Evolutionary conservation across 1,284 basidiomycete species (phyloP).

Genomic region (Erythrobasidium hasegawianum): DNA sequence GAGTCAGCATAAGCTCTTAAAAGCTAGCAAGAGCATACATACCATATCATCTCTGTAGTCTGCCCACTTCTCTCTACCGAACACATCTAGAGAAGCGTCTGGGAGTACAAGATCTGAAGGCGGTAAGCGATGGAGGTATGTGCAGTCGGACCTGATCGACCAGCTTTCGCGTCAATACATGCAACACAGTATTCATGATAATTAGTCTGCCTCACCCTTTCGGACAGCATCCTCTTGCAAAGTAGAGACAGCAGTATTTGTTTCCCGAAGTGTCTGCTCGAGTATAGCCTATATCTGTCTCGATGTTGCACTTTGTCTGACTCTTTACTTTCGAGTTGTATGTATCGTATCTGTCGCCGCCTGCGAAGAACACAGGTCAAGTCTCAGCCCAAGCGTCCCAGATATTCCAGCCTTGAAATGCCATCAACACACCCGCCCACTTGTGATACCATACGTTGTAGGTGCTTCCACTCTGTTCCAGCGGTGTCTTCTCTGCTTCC

Average conservation of each 20-base stretch:
- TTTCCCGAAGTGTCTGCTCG: constrained; percentile 85
- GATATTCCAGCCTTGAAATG: too few relatives aligned
- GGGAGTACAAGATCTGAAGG: constrained; percentile 65
- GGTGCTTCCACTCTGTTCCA: constrained; percentile 70
- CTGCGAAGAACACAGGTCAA: too few relatives aligned
- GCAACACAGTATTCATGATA: too few relatives aligned
- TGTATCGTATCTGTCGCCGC: constrained; percentile 82
- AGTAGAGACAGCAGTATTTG: constrained; percentile 92
- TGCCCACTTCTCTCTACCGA: constrained; percentile 92
- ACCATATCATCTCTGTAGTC: constrained; percentile 97
- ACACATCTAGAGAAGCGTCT: constrained; percentile 92
- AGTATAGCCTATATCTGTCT: constrained; percentile 84
- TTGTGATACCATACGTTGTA: constrained; percentile 99
- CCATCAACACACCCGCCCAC: constrained; percentile 64
- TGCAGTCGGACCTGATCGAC: constrained; percentile 64
- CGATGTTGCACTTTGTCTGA: constrained; percentile 83
- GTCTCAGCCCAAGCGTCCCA: too few relatives aligned
- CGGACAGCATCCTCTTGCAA: constrained; percentile 91
- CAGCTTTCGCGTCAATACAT: too few relatives aligned
- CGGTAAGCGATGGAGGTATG: constrained; percentile 84
- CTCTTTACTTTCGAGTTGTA: constrained; percentile 93
- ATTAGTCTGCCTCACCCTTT: constrained; percentile 63
- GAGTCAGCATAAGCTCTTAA: constrained; percentile 1
- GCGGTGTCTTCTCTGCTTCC: constrained; percentile 80
- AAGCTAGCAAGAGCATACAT: not conserved